Evolutionary conservation across 179 eudicot genomes (phyloP), one percentile per base, ranked within the genome.

Genomic region (Vitellaria paradoxa): DNA sequence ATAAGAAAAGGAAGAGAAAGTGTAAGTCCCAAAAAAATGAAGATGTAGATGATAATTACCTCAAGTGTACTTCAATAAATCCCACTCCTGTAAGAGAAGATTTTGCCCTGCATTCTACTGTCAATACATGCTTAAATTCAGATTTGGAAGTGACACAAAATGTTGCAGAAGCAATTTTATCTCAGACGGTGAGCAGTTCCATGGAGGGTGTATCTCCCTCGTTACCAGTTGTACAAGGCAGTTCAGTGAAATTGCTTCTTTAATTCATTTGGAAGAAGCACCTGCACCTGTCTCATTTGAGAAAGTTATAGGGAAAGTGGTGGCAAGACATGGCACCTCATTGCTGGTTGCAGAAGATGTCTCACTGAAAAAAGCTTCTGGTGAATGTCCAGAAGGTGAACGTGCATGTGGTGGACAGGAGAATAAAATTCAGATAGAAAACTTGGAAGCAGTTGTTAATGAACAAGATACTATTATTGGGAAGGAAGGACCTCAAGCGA

Each of bases 181-280:
- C 24, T 72, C 65, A 10, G 26, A 15, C 45, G 45, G 45, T 42
- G 17, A 56, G 26, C 49, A 53, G 24, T 72, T 72, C 9, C 21
- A 0, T 23, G 46, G 62, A 71, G 47, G 46, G 49, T 72, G 67
- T 18, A 23, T 63, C 67, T 15, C 67, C 50, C 21, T 72, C 75
- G 0, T 56, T 26, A 26, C 52, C 24, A 3, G 68, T 6, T 78
- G 18, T 74, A 67, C 70, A 70, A 63, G 81, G 50, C 60, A 70
- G 52, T 77, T 80, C 85, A 47, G 65, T 53, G 13, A 66, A n/a
- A 56, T 74, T 80, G 14, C 73, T 56, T 75, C 78, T 49, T 61
- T 67, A 76, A 53, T 20, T 72, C 64, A 72, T 26, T 6, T 52
- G 60, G 73, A 70, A 7, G 45, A 70, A 52, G 73, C 73, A 70